A percentile compares a stretch with the other conserved stretches of the same genome.
Conservation (phyloP, 306 rosid genomes). For the Delonix regia region DNA sequence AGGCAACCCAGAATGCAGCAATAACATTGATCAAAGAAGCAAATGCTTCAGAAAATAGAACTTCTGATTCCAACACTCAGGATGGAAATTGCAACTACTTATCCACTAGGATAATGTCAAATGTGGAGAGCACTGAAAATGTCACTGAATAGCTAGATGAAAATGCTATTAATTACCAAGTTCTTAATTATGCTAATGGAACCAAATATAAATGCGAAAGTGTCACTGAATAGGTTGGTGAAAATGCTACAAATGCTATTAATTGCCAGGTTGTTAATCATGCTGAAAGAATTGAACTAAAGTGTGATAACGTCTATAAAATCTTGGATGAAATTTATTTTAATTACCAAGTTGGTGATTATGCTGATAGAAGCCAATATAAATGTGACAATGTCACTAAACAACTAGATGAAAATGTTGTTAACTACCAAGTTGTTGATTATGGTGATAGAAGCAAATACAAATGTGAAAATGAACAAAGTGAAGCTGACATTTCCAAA, state of each 20-base stretch:
- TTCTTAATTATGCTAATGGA: constrained; percentile 26
- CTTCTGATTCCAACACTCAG: constrained; percentile 28
- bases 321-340: constrained; percentile 27
- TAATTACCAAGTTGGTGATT: constrained; percentile 28
- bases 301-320: neutral
- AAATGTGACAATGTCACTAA: constrained; percentile 1
- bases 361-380: constrained; percentile 19
- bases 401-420: too few species aligned
- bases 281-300: too few species aligned
- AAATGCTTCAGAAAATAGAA: constrained; percentile 32
- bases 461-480: constrained; percentile 24
- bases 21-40: constrained; percentile 48
- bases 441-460: neutral
- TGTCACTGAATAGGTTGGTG: too few species aligned
- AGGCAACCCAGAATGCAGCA: constrained; percentile 70
- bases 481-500: constrained; percentile 34
- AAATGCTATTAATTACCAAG: constrained; percentile 27
- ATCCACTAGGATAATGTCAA: neutral
- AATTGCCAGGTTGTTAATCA: too few species aligned
- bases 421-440: too few species aligned
- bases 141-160: constrained; percentile 34
- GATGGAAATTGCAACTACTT: constrained; percentile 25
- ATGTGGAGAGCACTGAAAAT: constrained; percentile 19
- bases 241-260: too few species aligned
- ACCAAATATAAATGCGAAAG: constrained; percentile 21